phyloP scores from a whole-genome alignment of 2,329 filamentous ascomycete genomes.

The Aspergillus aculeatinus region DNA sequence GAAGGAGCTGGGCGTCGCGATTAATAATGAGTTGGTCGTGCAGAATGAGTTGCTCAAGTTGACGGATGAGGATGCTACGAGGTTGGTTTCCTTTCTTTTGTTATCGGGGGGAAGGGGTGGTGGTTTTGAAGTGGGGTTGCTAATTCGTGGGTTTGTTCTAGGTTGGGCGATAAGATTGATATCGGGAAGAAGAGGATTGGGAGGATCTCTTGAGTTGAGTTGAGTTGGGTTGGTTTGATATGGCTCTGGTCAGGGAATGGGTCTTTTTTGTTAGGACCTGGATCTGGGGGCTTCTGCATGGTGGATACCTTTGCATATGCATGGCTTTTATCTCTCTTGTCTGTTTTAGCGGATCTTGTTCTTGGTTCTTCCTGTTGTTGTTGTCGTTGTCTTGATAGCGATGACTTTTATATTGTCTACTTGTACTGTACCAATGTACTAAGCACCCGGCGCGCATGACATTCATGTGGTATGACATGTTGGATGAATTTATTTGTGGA shows the following conservation, averaged over 20 bases:
- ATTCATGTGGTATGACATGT: no score
- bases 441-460: no score
- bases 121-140: conserved; percentile 1
- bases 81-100: conserved; percentile 29
- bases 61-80: conserved; percentile 59
- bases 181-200: conserved; percentile 49
- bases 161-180: conserved; percentile 47
- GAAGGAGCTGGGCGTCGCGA: conserved; percentile 62
- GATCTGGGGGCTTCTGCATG: no score
- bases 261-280: neutral
- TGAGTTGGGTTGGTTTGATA: neutral
- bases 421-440: no score
- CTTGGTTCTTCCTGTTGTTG: no score
- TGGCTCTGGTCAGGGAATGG: neutral
- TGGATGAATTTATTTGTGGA: no score
- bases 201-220: conserved; percentile 43
- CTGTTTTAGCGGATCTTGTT: no score
- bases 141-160: conserved; percentile 20
- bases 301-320: no score
- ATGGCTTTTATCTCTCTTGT: no score
- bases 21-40: conserved; percentile 61
- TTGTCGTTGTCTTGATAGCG: no score
- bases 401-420: no score
- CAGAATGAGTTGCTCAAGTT: conserved; percentile 61
- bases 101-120: neutral